These are phyloP conservation scores for Phytophthora melonis DNA, from an alignment of 352 stramenopile species.

Conservation along the genomic window DNA sequence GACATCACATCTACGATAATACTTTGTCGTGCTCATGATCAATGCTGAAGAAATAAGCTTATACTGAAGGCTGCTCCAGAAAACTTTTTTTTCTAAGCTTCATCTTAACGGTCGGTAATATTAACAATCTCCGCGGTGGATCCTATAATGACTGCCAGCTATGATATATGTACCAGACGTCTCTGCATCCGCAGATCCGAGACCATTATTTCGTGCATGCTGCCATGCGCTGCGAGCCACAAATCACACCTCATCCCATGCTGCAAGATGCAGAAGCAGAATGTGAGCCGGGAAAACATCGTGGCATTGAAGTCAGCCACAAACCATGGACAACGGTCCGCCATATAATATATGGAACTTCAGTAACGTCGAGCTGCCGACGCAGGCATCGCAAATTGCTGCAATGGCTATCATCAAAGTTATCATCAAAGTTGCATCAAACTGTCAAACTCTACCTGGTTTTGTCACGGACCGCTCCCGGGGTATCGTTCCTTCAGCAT, in stretches of 20 bases:
- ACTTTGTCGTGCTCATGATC: no score
- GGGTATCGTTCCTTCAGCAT: slow-evolving; percentile 6
- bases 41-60: no score
- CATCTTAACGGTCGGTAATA: neutral
- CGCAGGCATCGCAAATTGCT: no score
- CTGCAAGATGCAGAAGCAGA: slow-evolving; percentile 15
- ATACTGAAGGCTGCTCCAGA: no score
- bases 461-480: neutral
- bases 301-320: neutral
- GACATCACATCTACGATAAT: no score
- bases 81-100: no score
- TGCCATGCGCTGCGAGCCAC: slow-evolving; percentile 15
- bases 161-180: no score
- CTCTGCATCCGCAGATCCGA: slow-evolving; percentile 7
- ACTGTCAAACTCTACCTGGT: neutral
- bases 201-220: slow-evolving; percentile 26
- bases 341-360: no score
- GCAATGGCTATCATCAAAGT: no score
- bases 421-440: no score
- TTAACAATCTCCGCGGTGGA: neutral
- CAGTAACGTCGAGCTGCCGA: neutral
- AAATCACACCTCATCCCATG: slow-evolving; percentile 19
- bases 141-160: slow-evolving; percentile 8
- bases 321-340: neutral
- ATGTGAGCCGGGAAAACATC: slow-evolving; percentile 7